A percentile compares a stretch with the other conserved stretches of the same genome.
Evolutionary conservation across 139 green algal genomes (phyloP).

Genomic region (Tetratostichococcus sp.): DNA sequence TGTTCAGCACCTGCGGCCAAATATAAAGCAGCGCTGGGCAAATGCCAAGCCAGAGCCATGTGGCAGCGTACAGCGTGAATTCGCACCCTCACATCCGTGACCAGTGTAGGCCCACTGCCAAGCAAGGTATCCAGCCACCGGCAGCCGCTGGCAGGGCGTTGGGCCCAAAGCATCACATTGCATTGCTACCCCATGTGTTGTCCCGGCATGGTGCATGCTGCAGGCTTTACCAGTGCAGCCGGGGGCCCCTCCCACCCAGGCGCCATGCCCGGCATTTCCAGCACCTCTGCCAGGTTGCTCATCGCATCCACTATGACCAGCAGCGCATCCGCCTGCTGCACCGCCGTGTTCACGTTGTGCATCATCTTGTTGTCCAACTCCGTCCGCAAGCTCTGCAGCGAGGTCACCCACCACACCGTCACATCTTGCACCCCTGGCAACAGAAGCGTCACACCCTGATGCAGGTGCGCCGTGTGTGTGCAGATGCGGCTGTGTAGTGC

Average conservation of each 20-base stretch:
- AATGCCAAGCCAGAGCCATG: too few relatives aligned
- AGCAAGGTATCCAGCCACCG: too few relatives aligned
- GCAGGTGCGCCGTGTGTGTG: background rate
- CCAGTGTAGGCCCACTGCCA: too few relatives aligned
- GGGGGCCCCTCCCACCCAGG: slow-evolving; percentile 55
- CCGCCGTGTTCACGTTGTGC: slow-evolving; percentile 64
- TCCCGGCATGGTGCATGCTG: too few relatives aligned
- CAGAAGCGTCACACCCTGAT: background rate
- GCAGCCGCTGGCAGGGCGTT: too few relatives aligned
- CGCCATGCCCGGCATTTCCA: slow-evolving; percentile 73
- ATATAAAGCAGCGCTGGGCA: background rate
- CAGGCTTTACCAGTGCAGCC: slow-evolving; percentile 63
- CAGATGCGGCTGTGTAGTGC: too few relatives aligned
- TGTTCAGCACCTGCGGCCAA: slow-evolving; percentile 55
- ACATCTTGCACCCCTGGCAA: background rate
- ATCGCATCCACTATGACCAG: slow-evolving; percentile 73
- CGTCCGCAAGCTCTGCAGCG: slow-evolving; percentile 46
- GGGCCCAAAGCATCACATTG: too few relatives aligned
- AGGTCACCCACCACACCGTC: too few relatives aligned
- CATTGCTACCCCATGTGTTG: too few relatives aligned
- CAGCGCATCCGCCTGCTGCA: slow-evolving; percentile 77
- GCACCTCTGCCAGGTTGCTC: slow-evolving; percentile 39
- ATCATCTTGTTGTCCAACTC: slow-evolving; percentile 94
- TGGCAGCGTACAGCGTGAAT: too few relatives aligned
- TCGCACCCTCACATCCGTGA: too few relatives aligned